phyloP scores from a whole-genome alignment of 208 protist species.

The Kentomonas sorsogonicus region DNA sequence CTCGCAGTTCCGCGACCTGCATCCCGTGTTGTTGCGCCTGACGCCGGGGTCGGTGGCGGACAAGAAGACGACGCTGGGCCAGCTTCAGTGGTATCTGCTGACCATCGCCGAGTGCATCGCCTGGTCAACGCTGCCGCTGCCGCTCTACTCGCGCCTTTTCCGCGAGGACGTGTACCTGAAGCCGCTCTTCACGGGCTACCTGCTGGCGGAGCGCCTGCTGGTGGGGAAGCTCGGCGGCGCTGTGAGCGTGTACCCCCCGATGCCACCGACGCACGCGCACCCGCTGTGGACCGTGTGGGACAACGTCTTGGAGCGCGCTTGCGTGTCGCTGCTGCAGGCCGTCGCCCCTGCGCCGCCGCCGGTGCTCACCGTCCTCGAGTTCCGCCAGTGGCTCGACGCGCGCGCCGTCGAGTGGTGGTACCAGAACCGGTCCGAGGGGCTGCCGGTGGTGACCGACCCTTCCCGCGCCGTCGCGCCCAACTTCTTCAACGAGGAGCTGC shows the following conservation, averaged over 20 bases:
- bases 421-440: conserved; percentile 22
- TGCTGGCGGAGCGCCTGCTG: conserved; percentile 96
- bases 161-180: conserved; percentile 96
- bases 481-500: conserved; percentile 74
- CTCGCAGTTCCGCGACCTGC: conserved; percentile 41
- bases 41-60: conserved; percentile 71
- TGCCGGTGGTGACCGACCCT: conserved; percentile 6
- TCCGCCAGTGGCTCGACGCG: conserved; percentile 76
- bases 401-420: conserved; percentile 66
- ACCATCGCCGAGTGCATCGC: conserved; percentile 98
- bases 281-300: conserved; percentile 90
- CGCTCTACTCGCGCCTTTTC: conserved; percentile 79
- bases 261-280: conserved; percentile 89
- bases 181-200: conserved; percentile 96
- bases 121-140: conserved; percentile 91
- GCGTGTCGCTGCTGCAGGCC: conserved; percentile 48
- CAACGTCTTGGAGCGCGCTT: conserved; percentile 66
- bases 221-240: conserved; percentile 83
- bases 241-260: conserved; percentile 89
- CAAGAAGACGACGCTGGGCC: conserved; percentile 93
- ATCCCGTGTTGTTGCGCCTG: conserved; percentile 72
- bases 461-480: conserved; percentile 20
- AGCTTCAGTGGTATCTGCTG: conserved; percentile 99
- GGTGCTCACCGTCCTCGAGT: conserved; percentile 52
- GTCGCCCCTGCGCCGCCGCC: conserved; percentile 52